phyloP scores from a whole-genome alignment of 2,329 filamentous ascomycete species.

The Neocatenulostroma microsporum region DNA sequence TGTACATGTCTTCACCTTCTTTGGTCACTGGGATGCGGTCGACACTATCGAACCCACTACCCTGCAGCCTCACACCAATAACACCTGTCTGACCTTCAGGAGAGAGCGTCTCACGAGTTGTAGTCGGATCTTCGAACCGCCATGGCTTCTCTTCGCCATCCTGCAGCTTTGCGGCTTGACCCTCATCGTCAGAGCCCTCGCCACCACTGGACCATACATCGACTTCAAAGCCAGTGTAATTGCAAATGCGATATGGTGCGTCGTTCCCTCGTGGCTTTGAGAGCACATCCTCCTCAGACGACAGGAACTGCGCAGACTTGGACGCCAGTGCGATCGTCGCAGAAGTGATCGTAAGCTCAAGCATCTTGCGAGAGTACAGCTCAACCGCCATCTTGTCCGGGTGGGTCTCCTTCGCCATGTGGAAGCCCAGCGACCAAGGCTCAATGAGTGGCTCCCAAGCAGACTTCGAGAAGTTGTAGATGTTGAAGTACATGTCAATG shows the following conservation, averaged over 20 bases:
- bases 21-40: constrained; percentile 82
- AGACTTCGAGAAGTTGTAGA: constrained; percentile 99
- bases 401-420: constrained; percentile 71
- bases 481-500: constrained; percentile 90
- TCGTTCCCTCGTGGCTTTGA: constrained; percentile 88
- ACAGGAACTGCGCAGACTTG: constrained; percentile 86
- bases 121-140: constrained; percentile 95
- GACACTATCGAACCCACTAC: constrained; percentile 86
- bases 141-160: constrained; percentile 90
- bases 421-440: constrained; percentile 91
- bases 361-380: constrained; percentile 76
- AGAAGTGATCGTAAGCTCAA: constrained; percentile 88
- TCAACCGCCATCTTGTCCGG: constrained; percentile 78
- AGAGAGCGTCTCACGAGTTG: constrained; percentile 86
- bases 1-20: constrained; percentile 91
- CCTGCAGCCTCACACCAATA: constrained; percentile 77
- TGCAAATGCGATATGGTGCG: constrained; percentile 85
- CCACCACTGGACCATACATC: constrained; percentile 70
- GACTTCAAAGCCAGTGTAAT: constrained; percentile 90
- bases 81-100: constrained; percentile 73
- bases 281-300: constrained; percentile 79
- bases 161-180: constrained; percentile 66
- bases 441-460: constrained; percentile 96
- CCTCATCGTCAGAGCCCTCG: constrained; percentile 52
- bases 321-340: constrained; percentile 88